These are phyloP conservation scores for Hericium coralloides DNA, from an alignment of 768 basidiomycete genomes.

Conservation along the genomic window DNA sequence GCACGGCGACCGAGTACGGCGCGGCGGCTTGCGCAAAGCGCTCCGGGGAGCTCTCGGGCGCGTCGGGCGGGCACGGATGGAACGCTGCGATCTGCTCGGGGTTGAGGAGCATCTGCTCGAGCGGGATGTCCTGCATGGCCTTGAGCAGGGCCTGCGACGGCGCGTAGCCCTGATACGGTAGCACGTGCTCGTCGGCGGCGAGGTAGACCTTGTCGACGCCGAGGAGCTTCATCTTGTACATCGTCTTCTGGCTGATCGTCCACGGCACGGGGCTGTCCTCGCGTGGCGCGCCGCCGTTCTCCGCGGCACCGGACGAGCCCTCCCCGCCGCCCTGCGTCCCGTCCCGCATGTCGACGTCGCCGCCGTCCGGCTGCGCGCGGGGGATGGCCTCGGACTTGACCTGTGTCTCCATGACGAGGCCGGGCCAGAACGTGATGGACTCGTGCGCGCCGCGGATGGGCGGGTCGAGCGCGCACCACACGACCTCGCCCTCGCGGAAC, in stretches of 20 bases:
- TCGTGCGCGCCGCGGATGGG: conserved; percentile 39
- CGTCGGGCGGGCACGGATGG: conserved; percentile 36
- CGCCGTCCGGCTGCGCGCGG: conserved; percentile 11
- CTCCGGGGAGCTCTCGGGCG: not conserved
- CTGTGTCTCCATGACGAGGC: conserved; percentile 48
- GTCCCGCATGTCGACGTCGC: conserved; percentile 15
- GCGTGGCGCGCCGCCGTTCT: not conserved
- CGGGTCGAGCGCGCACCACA: conserved; percentile 55
- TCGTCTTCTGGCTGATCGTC: conserved; percentile 48
- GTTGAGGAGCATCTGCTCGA: conserved; percentile 14
- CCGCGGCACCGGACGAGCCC: not conserved
- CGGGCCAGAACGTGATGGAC: conserved; percentile 68
- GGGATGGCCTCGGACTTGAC: conserved; percentile 38
- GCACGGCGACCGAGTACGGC: conserved; percentile 62
- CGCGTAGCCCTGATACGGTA: conserved; percentile 69
- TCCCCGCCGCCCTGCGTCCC: conserved; percentile 1
- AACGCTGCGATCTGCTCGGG: conserved; percentile 34
- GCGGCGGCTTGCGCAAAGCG: conserved; percentile 46
- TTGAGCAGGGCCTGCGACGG: conserved; percentile 44
- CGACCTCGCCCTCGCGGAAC: conserved; percentile 60
- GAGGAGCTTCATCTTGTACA: conserved; percentile 63
- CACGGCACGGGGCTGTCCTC: conserved; percentile 31
- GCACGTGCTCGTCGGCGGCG: conserved; percentile 46
- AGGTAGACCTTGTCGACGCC: conserved; percentile 41
- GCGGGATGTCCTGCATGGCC: conserved; percentile 25